phyloP scores from a whole-genome alignment of 257 asterid genomes.

The Prunella vulgaris region DNA sequence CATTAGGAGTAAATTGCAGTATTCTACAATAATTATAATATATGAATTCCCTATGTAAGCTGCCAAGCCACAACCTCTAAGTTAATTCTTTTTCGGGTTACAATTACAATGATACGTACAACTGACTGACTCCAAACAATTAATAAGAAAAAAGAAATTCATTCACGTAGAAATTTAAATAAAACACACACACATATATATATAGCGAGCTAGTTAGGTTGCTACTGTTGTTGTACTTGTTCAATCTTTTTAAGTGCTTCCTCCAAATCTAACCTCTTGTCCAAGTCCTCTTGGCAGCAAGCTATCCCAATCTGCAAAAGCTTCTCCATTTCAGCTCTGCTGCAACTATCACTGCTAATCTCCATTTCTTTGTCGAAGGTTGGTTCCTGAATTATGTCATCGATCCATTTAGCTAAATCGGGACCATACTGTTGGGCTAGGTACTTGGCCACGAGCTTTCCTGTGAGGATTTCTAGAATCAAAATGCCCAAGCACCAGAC shows the following conservation, averaged over 20 bases:
- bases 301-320: constrained; percentile 61
- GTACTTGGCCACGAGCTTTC: constrained; percentile 61
- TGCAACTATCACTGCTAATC: constrained; percentile 15
- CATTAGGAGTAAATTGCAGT: not conserved
- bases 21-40: not conserved
- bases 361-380: constrained; percentile 63
- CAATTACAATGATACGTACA: not conserved
- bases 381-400: constrained; percentile 28
- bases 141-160: not conserved
- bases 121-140: not conserved
- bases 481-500: constrained; percentile 88
- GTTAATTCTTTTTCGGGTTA: not conserved
- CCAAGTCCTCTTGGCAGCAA: constrained; percentile 68
- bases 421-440: constrained; percentile 33
- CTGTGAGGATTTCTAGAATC: constrained; percentile 67
- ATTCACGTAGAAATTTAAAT: not conserved
- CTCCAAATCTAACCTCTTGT: constrained; percentile 63
- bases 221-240: constrained; percentile 34
- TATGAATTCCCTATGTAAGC: constrained; percentile 7
- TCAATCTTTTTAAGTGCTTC: constrained; percentile 52
- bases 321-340: constrained; percentile 50
- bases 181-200: not conserved
- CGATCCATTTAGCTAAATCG: constrained; percentile 52
- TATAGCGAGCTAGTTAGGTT: not conserved
- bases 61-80: constrained; percentile 5